Percentiles rank a stretch among this genome's conserved stretches.
These are phyloP conservation scores for Colletotrichum chrysophilum DNA, from an alignment of 2,329 filamentous ascomycete species.

Conservation along the genomic window DNA sequence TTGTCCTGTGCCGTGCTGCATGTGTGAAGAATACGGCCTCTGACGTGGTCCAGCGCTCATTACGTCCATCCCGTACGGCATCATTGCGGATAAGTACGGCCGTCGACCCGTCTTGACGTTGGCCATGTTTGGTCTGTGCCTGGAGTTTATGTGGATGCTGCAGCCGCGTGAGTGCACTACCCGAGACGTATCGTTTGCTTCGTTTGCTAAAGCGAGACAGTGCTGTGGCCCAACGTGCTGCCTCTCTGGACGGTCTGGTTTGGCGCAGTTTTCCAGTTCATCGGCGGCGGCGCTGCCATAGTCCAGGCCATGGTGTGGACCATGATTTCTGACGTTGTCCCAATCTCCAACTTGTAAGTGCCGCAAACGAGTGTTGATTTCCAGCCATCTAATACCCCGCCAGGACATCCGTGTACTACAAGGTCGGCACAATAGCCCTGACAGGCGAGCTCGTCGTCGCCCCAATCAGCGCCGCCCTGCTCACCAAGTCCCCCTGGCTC, in stretches of 20 bases:
- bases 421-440: conserved; percentile 40
- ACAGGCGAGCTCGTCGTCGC: conserved; percentile 42
- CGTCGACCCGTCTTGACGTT: conserved; percentile 45
- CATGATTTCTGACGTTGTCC: conserved; percentile 47
- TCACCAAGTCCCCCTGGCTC: conserved; percentile 44
- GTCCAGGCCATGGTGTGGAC: conserved; percentile 50
- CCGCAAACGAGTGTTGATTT: neutral
- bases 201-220: conserved; percentile 30
- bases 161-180: conserved; percentile 32
- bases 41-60: conserved; percentile 36
- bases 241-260: conserved; percentile 44
- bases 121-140: conserved; percentile 33
- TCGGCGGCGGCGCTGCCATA: conserved; percentile 46
- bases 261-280: conserved; percentile 36
- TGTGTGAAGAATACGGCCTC: neutral
- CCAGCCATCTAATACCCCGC: neutral
- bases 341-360: conserved; percentile 31
- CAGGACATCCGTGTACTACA: conserved; percentile 46
- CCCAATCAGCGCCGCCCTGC: conserved; percentile 45
- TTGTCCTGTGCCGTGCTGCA: neutral
- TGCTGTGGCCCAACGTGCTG: conserved; percentile 40
- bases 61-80: conserved; percentile 49
- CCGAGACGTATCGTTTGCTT: neutral
- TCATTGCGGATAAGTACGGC: conserved; percentile 52
- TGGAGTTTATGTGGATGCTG: conserved; percentile 33